phyloP scores from a whole-genome alignment of 768 basidiomycete species.

The Kwoniella dejecticola region DNA sequence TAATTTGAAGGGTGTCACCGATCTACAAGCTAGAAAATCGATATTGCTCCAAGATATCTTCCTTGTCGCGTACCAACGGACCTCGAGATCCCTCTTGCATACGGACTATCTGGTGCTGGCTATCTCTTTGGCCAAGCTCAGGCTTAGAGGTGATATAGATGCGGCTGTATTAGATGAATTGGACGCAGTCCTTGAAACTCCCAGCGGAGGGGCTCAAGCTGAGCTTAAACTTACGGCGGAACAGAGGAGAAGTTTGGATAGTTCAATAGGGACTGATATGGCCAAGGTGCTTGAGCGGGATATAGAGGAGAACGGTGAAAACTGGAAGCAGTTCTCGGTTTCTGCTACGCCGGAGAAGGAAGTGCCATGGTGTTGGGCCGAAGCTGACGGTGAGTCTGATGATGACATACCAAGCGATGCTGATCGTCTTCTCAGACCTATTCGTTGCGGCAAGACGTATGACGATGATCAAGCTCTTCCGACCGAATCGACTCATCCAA shows the following conservation, averaged over 20 bases:
- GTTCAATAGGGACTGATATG: slow-evolving; percentile 19
- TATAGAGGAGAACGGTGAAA: slow-evolving; percentile 58
- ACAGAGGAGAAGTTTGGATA: slow-evolving; percentile 32
- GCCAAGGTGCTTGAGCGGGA: slow-evolving; percentile 32
- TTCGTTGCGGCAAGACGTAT: slow-evolving; percentile 69
- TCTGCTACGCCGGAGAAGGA: slow-evolving; percentile 67
- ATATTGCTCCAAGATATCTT: slow-evolving; percentile 87
- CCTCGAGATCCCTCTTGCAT: slow-evolving; percentile 85
- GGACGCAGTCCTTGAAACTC: slow-evolving; percentile 81
- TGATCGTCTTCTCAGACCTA: slow-evolving; percentile 59
- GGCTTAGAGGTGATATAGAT: slow-evolving; percentile 73
- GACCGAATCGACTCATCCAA: slow-evolving; percentile 87
- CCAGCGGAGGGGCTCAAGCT: slow-evolving; percentile 54
- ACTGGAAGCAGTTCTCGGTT: slow-evolving; percentile 73
- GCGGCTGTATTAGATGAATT: slow-evolving; percentile 66
- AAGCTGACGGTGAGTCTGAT: slow-evolving; percentile 64
- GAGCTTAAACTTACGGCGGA: slow-evolving; percentile 55
- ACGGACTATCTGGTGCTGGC: slow-evolving; percentile 89
- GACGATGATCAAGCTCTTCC: slow-evolving; percentile 82
- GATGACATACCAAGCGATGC: neutral
- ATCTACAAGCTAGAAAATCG: slow-evolving; percentile 70
- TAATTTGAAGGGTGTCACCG: slow-evolving; percentile 75
- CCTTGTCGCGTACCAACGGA: slow-evolving; percentile 80
- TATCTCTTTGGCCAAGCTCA: slow-evolving; percentile 84
- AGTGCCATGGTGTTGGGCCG: slow-evolving; percentile 78